Conservation (phyloP, 1,139 yeast genomes). For the Pneumocystis sp. region DNA sequence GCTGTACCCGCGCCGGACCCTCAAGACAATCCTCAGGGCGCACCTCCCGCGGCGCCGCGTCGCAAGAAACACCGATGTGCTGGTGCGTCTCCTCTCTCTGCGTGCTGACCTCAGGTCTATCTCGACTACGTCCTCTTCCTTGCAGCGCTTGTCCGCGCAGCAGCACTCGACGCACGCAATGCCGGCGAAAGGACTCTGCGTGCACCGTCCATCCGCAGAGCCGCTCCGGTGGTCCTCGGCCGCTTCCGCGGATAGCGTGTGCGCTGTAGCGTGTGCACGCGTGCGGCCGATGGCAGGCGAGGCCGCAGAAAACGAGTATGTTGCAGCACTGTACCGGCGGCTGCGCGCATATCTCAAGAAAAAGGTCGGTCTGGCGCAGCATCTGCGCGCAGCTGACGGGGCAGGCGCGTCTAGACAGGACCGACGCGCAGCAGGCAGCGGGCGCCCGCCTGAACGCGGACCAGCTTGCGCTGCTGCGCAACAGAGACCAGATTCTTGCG, state of each 20-base stretch:
- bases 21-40: not conserved
- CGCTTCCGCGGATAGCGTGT: not conserved
- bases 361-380: not conserved
- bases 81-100: not conserved
- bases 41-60: not conserved
- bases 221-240: not conserved
- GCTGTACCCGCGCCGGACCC: not conserved
- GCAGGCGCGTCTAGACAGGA: conserved; percentile 23
- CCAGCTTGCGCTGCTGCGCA: conserved; percentile 23
- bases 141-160: not conserved
- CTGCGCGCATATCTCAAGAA: not conserved
- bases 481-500: conserved; percentile 24
- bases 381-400: not conserved
- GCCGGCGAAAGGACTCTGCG: not conserved
- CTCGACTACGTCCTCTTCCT: not conserved
- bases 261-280: not conserved
- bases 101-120: not conserved
- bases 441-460: conserved; percentile 23
- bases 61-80: not conserved
- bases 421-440: conserved; percentile 20
- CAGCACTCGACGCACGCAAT: not conserved
- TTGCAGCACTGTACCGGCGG: not conserved
- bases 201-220: not conserved
- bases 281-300: not conserved
- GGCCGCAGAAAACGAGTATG: not conserved